Base-by-base conservation (phyloP, 2,329 filamentous ascomycete species). In the Torrubiella hemipterigena region DNA sequence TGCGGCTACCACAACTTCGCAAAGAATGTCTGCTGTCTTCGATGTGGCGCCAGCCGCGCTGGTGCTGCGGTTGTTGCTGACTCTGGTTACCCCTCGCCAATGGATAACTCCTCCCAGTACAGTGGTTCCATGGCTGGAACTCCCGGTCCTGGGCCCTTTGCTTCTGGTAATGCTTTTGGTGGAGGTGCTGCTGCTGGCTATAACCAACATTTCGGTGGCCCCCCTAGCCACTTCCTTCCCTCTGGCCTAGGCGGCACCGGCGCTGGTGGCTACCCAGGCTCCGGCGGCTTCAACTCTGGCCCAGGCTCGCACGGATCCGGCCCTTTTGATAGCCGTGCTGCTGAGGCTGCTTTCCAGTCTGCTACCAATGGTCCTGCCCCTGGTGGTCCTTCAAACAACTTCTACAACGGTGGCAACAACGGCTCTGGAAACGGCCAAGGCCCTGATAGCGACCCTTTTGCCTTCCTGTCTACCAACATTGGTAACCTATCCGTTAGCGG, bases 1-100 rank as follows among this genome's bases (percentile, higher is more conserved):
- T 98, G 91, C 54, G 85, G 83, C 36, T 98, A 98, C 58, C 91
- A 98, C 67, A 98, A 98, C 65, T 98, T 98, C 53, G 91, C 91
- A 39, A 98, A 98, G 73, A 98, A 98, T 49, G 89, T 96, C 35
- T 93, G 85, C 60, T 98, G 91, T 58, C 74, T 98, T 40, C 83
- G 91, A 37, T 98, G 91, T 52, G 91, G 91, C 54, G 91, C 89
- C 32, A 93, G 86, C 55, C 84, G 91, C 46, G 89, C 89, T 38
- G 85, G 83, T 40, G 91, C 91, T 36, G 87, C 89, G 12, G 83
- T 98, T 30, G 85, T 96, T 35, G 89, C 89, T 18, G 91, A 96
- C 55, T 89, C 86, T 23, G 84, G 83, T 26, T 94, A 91, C 59
- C 81, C 84, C 11, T 87, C 84, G 9, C 79, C 83, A 14, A 93